Evolutionary conservation across 2,329 filamentous ascomycete genomes (phyloP), one percentile per base, ranked within the genome.

Genomic region (Xylariaceae sp.): DNA sequence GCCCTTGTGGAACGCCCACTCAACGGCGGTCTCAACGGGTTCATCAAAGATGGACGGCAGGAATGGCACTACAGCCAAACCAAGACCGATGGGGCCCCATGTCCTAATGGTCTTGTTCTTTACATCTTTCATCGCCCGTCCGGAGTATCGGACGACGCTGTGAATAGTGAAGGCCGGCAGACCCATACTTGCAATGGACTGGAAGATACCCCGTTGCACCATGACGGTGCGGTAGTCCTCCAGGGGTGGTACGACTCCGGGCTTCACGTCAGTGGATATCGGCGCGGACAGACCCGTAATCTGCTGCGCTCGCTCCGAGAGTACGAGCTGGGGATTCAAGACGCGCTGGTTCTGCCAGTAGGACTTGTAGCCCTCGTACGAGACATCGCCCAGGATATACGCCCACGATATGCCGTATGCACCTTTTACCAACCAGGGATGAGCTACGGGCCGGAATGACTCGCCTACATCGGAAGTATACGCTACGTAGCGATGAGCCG

Each of bases 381-480:
- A 82, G 52, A 97, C 93, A 71, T 99, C 94, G 53, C 94, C 93
- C 11, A 92, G 75, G 18, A 99, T 83, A 71, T 99, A 99, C 9
- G 89, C 80, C 94, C 94, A 97, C 1, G 90, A 96, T 48, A 99
- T 79, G 53, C 85, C 93, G 71, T 99, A 99, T 4, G 94, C 94
- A 52, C 84, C 80, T 60, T 88, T 84, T 9, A 99, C 88, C 2
- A 95, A 76, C 69, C 82, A 86, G 0, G 92, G 93, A 72, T 97
- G 92, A 3, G 93, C 92, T 45, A 99, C 83, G 0, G 94, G 94
- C 1, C 94, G 86, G 76, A 99, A 99, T 0, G 90, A 95, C 75
- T 99, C 94, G 72, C 94, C 94, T 64, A 99, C 93, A 70, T 97
- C 93, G 17, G 88, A 92, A 0, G 94, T 97, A 74, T 99, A 99